Evolutionary conservation across 83 land plant species (phyloP), one percentile per base, ranked within the genome.

Genomic region (Picea mariana): DNA sequence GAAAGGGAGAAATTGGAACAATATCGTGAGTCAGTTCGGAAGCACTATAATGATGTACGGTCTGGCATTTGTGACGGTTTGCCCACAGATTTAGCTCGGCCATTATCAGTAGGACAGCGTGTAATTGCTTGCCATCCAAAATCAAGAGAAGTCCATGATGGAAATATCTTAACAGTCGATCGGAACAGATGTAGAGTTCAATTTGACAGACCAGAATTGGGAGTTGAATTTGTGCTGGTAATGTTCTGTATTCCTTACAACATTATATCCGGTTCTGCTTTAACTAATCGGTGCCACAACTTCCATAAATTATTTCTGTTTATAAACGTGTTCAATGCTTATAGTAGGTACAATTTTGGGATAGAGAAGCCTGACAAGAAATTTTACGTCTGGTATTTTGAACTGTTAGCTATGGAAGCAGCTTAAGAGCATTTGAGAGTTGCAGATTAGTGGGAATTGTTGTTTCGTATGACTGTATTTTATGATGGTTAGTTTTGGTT

Each of bases 31-130:
- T 89, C 90, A 27, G 98, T 95, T 27, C 87, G 99, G 72, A 82
- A 79, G 5, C 92, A 91, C 75, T 97, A 95, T 81, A 75, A 93
- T 81, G 94, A 95, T 40, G 89, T 97, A n/a, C 91, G 98, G 49
- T 79, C 87, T 84, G 97, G 96, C 49, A 42, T 85, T 24, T 79
- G 89, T 31, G 94, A 91, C 40, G 93, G 97, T 17, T 87, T 95
- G 65, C 98, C 97, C n/a, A 85, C 90, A 58, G 99, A 97, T 89
- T 84, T 97, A 47, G 93, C 97, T 67, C 88, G 92, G 15, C 98
- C 98, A 73, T 83, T 97, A 78, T 86, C 94, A n/a, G 98, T 97
- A 79, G 99, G 98, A 11, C 97, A 97, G 84, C 89, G 93, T 49
- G 97, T 95, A 55, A 94, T 94, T 88, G 98, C 97, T 60, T 77